A percentile compares a stretch with the other conserved stretches of the same genome.
These are phyloP conservation scores for Russula sp. DNA, from an alignment of 768 basidiomycete genomes.

Conservation along the genomic window DNA sequence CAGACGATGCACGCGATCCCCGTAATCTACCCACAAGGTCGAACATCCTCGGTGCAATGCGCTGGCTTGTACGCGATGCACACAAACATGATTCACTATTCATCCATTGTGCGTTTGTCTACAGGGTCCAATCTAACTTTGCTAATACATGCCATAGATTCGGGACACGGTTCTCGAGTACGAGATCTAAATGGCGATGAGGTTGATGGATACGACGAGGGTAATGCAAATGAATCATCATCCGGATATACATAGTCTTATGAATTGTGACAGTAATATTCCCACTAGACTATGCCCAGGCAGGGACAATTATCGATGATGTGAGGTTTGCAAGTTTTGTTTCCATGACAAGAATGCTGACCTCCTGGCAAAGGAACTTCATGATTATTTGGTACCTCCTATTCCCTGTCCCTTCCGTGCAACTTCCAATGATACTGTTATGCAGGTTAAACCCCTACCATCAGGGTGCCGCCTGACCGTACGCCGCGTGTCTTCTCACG, in stretches of 20 bases:
- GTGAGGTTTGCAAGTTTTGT: constrained; percentile 34
- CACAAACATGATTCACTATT: constrained; percentile 46
- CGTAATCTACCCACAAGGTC: constrained; percentile 44
- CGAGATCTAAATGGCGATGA: constrained; percentile 43
- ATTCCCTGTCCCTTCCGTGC: background rate
- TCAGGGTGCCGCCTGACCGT: constrained; percentile 50
- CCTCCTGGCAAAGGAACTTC: constrained; percentile 20
- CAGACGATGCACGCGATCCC: constrained; percentile 42
- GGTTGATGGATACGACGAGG: constrained; percentile 42
- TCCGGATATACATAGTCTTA: background rate
- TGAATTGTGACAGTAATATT: constrained; percentile 39
- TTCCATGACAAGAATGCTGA: background rate
- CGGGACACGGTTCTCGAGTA: constrained; percentile 51
- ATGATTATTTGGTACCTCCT: constrained; percentile 23
- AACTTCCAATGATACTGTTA: constrained; percentile 1
- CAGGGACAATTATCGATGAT: constrained; percentile 51
- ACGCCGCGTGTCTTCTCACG: constrained; percentile 3
- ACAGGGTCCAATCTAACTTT: background rate
- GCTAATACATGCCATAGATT: constrained; percentile 31
- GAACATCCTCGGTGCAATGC: constrained; percentile 51
- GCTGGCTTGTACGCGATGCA: constrained; percentile 50
- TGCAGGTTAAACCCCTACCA: constrained; percentile 42
- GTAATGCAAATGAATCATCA: constrained; percentile 14
- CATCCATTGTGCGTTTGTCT: constrained; percentile 38
- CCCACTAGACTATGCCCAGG: constrained; percentile 46